Evolutionary conservation across 139 green algal genomes (phyloP), one percentile per base, ranked within the genome.

Genomic region (Coccomyxa sp.): DNA sequence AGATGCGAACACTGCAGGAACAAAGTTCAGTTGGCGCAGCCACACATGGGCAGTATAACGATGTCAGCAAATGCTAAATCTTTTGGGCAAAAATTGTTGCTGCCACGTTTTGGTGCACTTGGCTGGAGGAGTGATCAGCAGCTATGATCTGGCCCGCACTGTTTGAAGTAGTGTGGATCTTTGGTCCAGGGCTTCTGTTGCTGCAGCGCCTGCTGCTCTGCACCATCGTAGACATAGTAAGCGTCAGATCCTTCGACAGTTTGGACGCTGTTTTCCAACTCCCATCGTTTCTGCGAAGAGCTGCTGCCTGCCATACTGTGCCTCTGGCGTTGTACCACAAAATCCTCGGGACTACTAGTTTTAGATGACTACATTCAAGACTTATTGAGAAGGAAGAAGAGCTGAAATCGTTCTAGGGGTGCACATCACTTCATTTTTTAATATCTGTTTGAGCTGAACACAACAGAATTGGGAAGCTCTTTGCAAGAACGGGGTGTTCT

Each of bases 181-280:
- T 90, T 93, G 0, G 82, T 88, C 97, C 97, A 99, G 0, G 96
- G 97, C 86, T 94, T 96, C 30, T 91, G 87, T 63, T 91, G 82
- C 84, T 88, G 88, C 12, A 96, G 86, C 10, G 88, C 82, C 75
- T 89, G 86, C 83, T 97, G 91, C 80, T 95, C 90, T 9, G 87
- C 89, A 0, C 88, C 82, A 82, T 97, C 90, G 68, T 95, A 98
- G 18, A 89, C 88, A 68, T 95, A 98, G 67, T 77, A 83, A 16
- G 58, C 32, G 10, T 87, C 84, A 0, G 38, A 51, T 51, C 98
- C 82, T 0, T 87, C 85, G 63, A 86, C 84, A 25, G 92, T 88
- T 58, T 84, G 79, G 12, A 99, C 87, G 31, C 93, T 90, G 85
- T 99, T 99, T 82, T 99, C 96, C 58, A 98, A 88, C 89, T 99